A percentile compares a stretch with the other conserved stretches of the same genome.
phyloP scores from a whole-genome alignment of 495 filamentous ascomycete genomes.

The Neurospora sp. region DNA sequence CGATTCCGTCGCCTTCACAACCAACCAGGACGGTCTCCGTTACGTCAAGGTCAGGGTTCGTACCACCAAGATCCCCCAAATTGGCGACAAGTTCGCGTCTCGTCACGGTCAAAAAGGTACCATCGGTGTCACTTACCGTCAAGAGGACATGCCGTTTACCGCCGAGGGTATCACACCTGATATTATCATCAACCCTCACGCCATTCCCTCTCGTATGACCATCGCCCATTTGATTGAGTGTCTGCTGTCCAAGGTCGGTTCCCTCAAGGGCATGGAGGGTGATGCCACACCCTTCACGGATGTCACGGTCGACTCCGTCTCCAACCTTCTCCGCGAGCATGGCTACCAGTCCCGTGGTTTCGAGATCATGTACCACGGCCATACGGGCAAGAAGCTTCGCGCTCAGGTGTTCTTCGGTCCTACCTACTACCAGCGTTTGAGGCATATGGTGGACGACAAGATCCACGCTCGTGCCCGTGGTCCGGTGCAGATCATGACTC shows the following conservation, averaged over 20 bases:
- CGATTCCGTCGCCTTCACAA: constrained; percentile 85
- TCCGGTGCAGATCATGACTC: constrained; percentile 91
- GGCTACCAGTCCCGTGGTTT: constrained; percentile 96
- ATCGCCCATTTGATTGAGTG: constrained; percentile 99
- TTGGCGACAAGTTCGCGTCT: constrained; percentile 98
- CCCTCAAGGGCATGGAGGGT: constrained; percentile 83
- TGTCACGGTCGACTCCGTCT: constrained; percentile 92
- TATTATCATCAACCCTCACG: constrained; percentile 98
- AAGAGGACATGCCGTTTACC: constrained; percentile 98
- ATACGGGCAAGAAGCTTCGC: constrained; percentile 85
- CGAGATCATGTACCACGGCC: constrained; percentile 97
- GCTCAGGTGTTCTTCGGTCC: constrained; percentile 95
- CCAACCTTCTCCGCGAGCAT: constrained; percentile 74
- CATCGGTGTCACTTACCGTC: constrained; percentile 93
- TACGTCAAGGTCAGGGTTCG: constrained; percentile 96
- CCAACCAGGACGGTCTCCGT: constrained; percentile 78
- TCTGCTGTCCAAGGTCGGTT: constrained; percentile 87
- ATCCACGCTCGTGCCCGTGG: constrained; percentile 95
- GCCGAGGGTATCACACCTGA: constrained; percentile 85
- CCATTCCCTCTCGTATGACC: constrained; percentile 99
- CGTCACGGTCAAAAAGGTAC: constrained; percentile 99
- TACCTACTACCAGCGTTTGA: constrained; percentile 96
- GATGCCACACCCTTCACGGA: constrained; percentile 98
- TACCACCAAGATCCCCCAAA: constrained; percentile 96
- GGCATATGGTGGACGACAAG: constrained; percentile 99